phyloP scores from a whole-genome alignment of 2,329 filamentous ascomycete species.

The Hypoxylon sp. region DNA sequence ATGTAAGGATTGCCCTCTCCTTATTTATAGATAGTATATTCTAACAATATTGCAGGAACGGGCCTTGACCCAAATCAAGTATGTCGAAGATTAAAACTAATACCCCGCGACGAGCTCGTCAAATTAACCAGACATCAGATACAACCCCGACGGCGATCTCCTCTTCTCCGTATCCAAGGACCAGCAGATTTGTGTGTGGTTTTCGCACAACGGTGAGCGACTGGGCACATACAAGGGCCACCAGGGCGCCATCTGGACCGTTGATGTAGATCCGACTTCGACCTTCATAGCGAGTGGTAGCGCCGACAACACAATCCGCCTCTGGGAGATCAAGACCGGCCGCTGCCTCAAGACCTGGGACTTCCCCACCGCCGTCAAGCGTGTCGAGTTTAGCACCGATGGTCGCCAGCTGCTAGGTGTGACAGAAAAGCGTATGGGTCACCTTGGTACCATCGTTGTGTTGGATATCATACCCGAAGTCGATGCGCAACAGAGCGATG shows the following conservation, averaged over 20 bases:
- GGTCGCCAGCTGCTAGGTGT: slow-evolving; percentile 91
- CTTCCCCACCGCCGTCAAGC: slow-evolving; percentile 96
- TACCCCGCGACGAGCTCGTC: slow-evolving; percentile 34
- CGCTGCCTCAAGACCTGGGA: slow-evolving; percentile 98
- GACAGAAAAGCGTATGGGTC: slow-evolving; percentile 98
- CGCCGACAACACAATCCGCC: slow-evolving; percentile 96
- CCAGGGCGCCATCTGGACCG: slow-evolving; percentile 98
- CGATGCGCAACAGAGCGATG: slow-evolving; percentile 85
- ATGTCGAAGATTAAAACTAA: slow-evolving; percentile 54
- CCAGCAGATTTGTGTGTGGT: slow-evolving; percentile 97
- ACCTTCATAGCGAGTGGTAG: slow-evolving; percentile 94
- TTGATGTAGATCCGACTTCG: slow-evolving; percentile 94
- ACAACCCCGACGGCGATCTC: slow-evolving; percentile 95
- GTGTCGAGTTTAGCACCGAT: slow-evolving; percentile 97
- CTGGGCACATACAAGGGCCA: slow-evolving; percentile 97
- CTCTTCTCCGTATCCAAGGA: slow-evolving; percentile 97
- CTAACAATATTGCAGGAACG: slow-evolving; percentile 74
- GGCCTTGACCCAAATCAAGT: slow-evolving; percentile 95
- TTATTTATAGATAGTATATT: slow-evolving; percentile 1
- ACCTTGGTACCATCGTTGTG: slow-evolving; percentile 93
- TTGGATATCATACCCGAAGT: slow-evolving; percentile 89
- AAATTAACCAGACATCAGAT: slow-evolving; percentile 65
- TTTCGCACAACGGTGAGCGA: slow-evolving; percentile 96
- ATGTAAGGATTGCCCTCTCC: slow-evolving; percentile 66
- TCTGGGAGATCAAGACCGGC: slow-evolving; percentile 96